Conservation (phyloP, 2,329 filamentous ascomycete genomes). For the Neocatenulostroma microsporum region DNA sequence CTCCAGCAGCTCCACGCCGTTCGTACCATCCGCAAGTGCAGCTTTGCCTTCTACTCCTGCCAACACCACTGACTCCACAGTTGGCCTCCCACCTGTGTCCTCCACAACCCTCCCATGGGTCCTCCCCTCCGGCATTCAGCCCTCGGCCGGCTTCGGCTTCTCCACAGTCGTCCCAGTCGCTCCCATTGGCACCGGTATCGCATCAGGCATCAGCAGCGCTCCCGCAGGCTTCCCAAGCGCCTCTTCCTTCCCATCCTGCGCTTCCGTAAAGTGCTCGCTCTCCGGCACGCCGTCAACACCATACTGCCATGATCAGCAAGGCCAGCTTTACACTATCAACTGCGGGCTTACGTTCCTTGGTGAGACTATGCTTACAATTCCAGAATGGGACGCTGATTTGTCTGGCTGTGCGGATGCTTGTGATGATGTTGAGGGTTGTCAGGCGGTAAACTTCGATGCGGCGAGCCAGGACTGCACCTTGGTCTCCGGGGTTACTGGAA, state of each 20-base stretch:
- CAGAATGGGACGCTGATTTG: neutral
- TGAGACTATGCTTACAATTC: neutral
- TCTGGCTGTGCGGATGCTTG: slow-evolving; percentile 2
- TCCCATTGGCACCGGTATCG: neutral
- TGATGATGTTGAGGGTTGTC: slow-evolving; percentile 1
- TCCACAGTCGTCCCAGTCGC: neutral
- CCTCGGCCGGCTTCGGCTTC: slow-evolving; percentile 4
- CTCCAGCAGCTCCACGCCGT: neutral
- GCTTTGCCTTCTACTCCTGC: neutral
- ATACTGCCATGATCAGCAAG: slow-evolving; percentile 2
- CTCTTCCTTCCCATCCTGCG: slow-evolving; percentile 4
- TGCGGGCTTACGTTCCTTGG: slow-evolving; percentile 6
- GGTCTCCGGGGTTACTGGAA: slow-evolving; percentile 2
- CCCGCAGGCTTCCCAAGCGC: slow-evolving; percentile 2
- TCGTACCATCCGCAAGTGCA: slow-evolving; percentile 1
- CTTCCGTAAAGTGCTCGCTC: slow-evolving; percentile 2
- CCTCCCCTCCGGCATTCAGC: slow-evolving; percentile 2
- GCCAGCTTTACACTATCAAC: slow-evolving; percentile 4
- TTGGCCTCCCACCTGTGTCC: no score
- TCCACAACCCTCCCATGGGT: neutral
- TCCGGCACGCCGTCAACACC: slow-evolving; percentile 3
- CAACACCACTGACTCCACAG: neutral
- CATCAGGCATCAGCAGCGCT: neutral
- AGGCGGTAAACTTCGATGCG: slow-evolving; percentile 1
- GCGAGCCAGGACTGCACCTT: neutral